phyloP scores from a whole-genome alignment of 1,284 basidiomycete species.

The Albatrellus sp. region DNA sequence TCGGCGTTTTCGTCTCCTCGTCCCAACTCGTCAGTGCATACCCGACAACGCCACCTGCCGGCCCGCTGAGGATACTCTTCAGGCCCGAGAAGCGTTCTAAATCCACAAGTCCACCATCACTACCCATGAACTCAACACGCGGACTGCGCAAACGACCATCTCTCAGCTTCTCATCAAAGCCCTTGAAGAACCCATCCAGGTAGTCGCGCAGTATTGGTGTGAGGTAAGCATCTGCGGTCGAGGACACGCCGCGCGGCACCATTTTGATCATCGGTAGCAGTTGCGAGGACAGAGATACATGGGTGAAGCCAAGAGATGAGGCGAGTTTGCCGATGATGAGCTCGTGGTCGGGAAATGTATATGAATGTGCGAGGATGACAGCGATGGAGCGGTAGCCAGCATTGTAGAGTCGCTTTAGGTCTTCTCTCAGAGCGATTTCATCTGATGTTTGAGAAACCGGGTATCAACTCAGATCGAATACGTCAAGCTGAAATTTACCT shows the following conservation, averaged over 20 bases:
- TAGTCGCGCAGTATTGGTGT: slow-evolving; percentile 83
- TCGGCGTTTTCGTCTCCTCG: slow-evolving; percentile 43
- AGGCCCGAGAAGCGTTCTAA: slow-evolving; percentile 80
- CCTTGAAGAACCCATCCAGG: slow-evolving; percentile 85
- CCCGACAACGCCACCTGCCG: slow-evolving; percentile 83
- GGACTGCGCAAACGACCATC: slow-evolving; percentile 36
- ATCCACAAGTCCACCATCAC: slow-evolving; percentile 81
- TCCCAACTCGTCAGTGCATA: slow-evolving; percentile 82
- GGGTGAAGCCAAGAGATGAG: slow-evolving; percentile 68
- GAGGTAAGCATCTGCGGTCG: slow-evolving; percentile 93
- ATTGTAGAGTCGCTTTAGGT: slow-evolving; percentile 60
- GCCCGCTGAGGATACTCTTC: slow-evolving; percentile 80
- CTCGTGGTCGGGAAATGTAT: slow-evolving; percentile 83
- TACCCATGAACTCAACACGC: slow-evolving; percentile 76
- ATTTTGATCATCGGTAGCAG: slow-evolving; percentile 93
- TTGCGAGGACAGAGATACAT: slow-evolving; percentile 81
- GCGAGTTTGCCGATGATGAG: slow-evolving; percentile 63
- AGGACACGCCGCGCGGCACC: slow-evolving; percentile 85
- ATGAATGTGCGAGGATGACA: slow-evolving; percentile 84
- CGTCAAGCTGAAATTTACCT: slow-evolving; percentile 25
- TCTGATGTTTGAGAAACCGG: slow-evolving; percentile 29
- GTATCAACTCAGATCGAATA: no score
- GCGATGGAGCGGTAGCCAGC: slow-evolving; percentile 78
- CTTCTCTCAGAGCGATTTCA: slow-evolving; percentile 31
- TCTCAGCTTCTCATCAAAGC: slow-evolving; percentile 68